These are phyloP conservation scores for Lepiota venenata DNA, from an alignment of 768 basidiomycete species.

Conservation along the genomic window DNA sequence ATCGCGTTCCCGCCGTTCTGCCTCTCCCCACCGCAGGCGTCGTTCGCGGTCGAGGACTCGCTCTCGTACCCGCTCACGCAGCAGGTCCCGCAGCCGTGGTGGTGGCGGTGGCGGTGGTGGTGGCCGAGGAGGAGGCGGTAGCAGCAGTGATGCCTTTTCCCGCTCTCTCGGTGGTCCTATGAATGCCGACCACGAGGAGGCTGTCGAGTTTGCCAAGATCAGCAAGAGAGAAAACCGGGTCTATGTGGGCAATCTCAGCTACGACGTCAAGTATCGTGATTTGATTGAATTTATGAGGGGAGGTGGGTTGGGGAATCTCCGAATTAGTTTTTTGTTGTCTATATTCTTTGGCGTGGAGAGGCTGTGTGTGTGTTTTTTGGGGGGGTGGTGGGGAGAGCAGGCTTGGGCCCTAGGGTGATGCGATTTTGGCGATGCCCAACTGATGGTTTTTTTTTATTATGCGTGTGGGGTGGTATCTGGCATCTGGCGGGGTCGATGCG, in stretches of 20 bases:
- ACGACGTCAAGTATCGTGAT: constrained; percentile 98
- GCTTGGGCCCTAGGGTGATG: too few relatives aligned
- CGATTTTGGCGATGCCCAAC: too few relatives aligned
- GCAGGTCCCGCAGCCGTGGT: constrained; percentile 60
- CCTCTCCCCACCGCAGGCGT: constrained; percentile 60
- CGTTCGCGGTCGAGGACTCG: constrained; percentile 41
- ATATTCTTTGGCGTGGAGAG: constrained; percentile 34
- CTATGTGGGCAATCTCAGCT: constrained; percentile 98
- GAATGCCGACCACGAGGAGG: constrained; percentile 91
- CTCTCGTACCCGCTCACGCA: constrained; percentile 37
- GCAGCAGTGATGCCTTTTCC: constrained; percentile 61
- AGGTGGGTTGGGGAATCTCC: constrained; percentile 92
- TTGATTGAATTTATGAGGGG: constrained; percentile 99
- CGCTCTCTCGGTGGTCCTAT: constrained; percentile 86
- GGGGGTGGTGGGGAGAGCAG: neutral
- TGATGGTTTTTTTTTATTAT: neutral
- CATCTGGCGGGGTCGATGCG: neutral
- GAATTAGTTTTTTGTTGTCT: constrained; percentile 50
- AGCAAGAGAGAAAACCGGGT: constrained; percentile 98
- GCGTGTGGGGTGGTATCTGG: constrained; percentile 1
- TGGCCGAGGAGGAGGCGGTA: constrained; percentile 30
- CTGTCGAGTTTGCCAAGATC: constrained; percentile 90
- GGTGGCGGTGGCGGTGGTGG: constrained; percentile 26
- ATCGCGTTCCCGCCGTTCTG: constrained; percentile 61
- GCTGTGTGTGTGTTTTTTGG: constrained; percentile 15